Percentiles rank a stretch among this genome's conserved stretches.
Conservation (phyloP, 805 yeast genomes). For the Saccharomycopsis fibuligera region DNA sequence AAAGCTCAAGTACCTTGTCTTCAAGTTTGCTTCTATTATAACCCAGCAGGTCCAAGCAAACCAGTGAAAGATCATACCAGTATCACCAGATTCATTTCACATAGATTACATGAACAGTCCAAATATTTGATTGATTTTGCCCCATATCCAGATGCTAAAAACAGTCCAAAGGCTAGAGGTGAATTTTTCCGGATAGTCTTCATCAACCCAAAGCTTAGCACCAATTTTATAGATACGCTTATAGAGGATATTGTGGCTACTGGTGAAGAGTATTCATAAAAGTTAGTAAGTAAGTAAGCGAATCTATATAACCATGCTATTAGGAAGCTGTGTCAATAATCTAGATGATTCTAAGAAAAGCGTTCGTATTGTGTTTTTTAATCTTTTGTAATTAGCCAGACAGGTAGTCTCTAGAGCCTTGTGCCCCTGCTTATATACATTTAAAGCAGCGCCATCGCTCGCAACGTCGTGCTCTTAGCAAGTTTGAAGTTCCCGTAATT, state of each 20-base stretch:
- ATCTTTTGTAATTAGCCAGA: no score
- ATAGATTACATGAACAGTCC: constrained; percentile 53
- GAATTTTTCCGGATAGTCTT: constrained; percentile 84
- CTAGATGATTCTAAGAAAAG: no score
- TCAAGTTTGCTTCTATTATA: constrained; percentile 77
- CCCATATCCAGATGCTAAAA: constrained; percentile 48
- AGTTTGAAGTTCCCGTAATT: no score
- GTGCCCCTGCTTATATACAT: no score
- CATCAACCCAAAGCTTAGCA: constrained; percentile 49
- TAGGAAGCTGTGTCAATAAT: no score
- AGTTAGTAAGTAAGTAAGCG: no score
- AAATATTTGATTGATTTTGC: constrained; percentile 72
- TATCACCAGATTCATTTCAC: constrained; percentile 56
- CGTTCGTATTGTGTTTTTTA: no score
- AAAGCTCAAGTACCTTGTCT: constrained; percentile 55
- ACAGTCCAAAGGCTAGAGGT: constrained; percentile 43
- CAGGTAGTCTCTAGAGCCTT: no score
- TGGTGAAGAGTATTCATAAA: no score
- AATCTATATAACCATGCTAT: no score
- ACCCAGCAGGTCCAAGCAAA: constrained; percentile 34
- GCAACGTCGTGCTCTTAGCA: no score
- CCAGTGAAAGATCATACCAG: constrained; percentile 36
- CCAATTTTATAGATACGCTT: constrained; percentile 11
- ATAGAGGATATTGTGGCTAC: constrained; percentile 5
- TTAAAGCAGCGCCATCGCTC: no score